Base-by-base conservation (phyloP, 768 basidiomycete genomes). In the Rhodocollybia butyracea region DNA sequence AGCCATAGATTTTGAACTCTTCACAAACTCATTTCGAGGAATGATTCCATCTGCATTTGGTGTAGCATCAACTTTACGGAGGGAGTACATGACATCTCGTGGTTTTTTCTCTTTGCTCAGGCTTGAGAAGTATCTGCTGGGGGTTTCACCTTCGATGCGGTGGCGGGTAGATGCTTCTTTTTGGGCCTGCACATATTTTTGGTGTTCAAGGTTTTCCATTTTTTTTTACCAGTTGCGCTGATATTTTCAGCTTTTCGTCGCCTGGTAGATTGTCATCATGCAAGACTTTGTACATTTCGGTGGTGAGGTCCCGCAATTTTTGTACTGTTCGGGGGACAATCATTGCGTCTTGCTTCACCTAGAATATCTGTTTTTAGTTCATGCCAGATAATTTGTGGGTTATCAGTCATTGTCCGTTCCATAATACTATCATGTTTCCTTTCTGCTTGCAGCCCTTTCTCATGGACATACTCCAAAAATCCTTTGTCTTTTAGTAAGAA, bases 1-100 rank as follows among this genome's bases (percentile, higher is more conserved):
- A 0, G 71, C 68, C 73, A 76, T 76, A 11, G 66, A 47, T 0
- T 54, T 5, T 0, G 70, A 67, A 0, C 51, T 41, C 2, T 59
- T 68, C 47, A 61, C 60, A 26, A 64, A 67, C 36, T 4, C 41
- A 6, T 40, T 26, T 29, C 21, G 19, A 2, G 10, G 10, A 17
- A 19, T 3, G n/a, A 4, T 17, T n/a, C 24, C 22, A 21, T 48
- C 27, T 19, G 12, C 42, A 12, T 43, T 15, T 11, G 7, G 19
- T 3, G 0, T 4, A 12, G 1, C 5, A 22, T 32, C 45, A 0
- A 68, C 27, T 17, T 48, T 48, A 5, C 17, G 12, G 5, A 48
- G 46, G 2, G 30, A 13, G n/a, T 34, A 22, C 3, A 71, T 69
- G 0, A 58, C 40, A 8, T 70, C 66, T 15, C 60, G n/a, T 0